Conservation (phyloP, 306 rosid species). For the Elaeagnus macrophylla region DNA sequence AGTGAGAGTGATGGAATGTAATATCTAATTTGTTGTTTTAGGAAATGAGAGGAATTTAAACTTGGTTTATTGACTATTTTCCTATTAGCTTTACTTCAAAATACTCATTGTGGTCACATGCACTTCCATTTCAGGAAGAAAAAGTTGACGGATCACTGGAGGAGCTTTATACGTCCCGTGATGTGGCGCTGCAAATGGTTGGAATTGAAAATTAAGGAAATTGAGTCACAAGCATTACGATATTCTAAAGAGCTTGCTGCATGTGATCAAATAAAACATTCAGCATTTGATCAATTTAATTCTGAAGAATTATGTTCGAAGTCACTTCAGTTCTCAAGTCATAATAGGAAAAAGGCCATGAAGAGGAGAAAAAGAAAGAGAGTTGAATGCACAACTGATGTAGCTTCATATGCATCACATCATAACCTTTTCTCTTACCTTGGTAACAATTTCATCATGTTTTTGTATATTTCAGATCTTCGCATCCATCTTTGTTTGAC, state of each 20-base stretch:
- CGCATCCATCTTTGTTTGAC: constrained; percentile 2
- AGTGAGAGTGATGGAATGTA: too few species aligned
- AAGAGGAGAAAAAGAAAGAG: constrained; percentile 72
- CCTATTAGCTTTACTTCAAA: constrained; percentile 5
- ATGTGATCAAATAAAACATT: constrained; percentile 40
- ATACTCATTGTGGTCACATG: constrained; percentile 16
- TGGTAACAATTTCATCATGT: constrained; percentile 32
- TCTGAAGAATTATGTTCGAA: constrained; percentile 48
- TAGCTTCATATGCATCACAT: constrained; percentile 57
- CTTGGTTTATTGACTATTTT: constrained; percentile 8
- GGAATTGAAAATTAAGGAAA: constrained; percentile 64
- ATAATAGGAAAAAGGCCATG: constrained; percentile 30
- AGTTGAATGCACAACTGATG: constrained; percentile 58
- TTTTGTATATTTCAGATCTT: constrained; percentile 15
- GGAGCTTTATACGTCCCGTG: constrained; percentile 63
- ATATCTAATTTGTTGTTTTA: too few species aligned
- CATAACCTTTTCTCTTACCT: constrained; percentile 69
- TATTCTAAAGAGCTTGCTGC: constrained; percentile 53
- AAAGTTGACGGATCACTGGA: constrained; percentile 83
- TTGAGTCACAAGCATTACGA: constrained; percentile 48
- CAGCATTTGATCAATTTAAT: constrained; percentile 24
- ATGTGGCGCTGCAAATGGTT: constrained; percentile 94
- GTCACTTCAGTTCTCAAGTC: constrained; percentile 53
- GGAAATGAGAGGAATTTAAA: too few species aligned
- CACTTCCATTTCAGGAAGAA: constrained; percentile 49